Conservation (phyloP, 2,329 filamentous ascomycete species). For the Hawksworthiomyces lignivorus region DNA sequence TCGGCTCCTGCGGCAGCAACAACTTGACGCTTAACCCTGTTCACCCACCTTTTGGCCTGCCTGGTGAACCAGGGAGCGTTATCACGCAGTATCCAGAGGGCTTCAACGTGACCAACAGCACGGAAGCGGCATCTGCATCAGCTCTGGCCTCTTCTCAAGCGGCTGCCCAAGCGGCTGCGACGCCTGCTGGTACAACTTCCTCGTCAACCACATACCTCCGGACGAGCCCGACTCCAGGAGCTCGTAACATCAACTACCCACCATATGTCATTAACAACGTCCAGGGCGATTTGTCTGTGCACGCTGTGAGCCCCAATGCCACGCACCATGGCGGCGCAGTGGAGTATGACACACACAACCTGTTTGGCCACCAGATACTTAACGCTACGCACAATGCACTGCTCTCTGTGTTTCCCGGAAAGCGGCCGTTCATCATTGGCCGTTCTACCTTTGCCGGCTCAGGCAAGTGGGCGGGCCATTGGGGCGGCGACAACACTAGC, state of each 20-base stretch:
- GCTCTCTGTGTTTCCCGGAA: constrained; percentile 52
- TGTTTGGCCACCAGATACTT: constrained; percentile 68
- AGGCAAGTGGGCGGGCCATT: constrained; percentile 61
- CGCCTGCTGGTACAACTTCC: constrained; percentile 14
- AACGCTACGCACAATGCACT: constrained; percentile 71
- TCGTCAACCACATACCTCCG: constrained; percentile 39
- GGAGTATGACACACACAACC: constrained; percentile 77
- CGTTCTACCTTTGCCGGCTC: constrained; percentile 73
- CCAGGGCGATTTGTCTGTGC: constrained; percentile 62
- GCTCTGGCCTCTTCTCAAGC: constrained; percentile 36
- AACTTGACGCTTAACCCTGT: constrained; percentile 61
- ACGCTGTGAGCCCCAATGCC: constrained; percentile 69
- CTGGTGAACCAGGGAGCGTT: constrained; percentile 54
- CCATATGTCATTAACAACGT: constrained; percentile 71
- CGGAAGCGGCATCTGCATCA: constrained; percentile 55
- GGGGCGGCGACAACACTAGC: constrained; percentile 52
- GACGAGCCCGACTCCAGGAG: constrained; percentile 53
- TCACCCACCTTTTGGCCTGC: constrained; percentile 57
- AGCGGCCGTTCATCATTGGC: constrained; percentile 75
- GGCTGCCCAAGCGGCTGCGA: constrained; percentile 20
- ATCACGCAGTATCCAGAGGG: constrained; percentile 59
- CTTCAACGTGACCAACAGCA: constrained; percentile 61
- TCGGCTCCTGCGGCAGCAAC: constrained; percentile 61
- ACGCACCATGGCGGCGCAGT: constrained; percentile 64
- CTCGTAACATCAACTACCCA: constrained; percentile 62